Evolutionary conservation across 441 rosid species (phyloP), one percentile per base, ranked within the genome.

Genomic region (Mallotus repandus): DNA sequence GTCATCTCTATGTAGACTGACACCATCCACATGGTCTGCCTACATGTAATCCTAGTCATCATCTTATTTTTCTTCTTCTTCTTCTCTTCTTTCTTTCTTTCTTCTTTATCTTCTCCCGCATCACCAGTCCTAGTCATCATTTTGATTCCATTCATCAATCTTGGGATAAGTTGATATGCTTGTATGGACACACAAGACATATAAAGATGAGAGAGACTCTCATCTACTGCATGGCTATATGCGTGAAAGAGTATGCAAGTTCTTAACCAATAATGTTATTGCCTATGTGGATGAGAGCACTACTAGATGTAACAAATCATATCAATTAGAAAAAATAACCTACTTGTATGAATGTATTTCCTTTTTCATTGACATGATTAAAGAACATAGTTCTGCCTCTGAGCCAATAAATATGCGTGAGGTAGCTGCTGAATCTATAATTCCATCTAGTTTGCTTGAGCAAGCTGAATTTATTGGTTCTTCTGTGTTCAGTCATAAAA

Each of bases 181-280:
- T 89, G 81, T 88, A 85, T 80, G 77, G 87, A 81, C 71, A 73
- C 74, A 81, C 92, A 41, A 83, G 88, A 63, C 98, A 83, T 81
- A 65, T 73, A 56, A 93, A 96, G 82, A 89, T 84, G 43, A 85
- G 74, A 68, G 93, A 90, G 81, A 78, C 83, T 32, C 87, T 93
- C 78, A 83, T 96, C 80, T 87, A 91, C 82, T 96, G 99, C 86
- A 78, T 96, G 81, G 97, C 94, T 35, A 78, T 93, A 58, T 96
- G 96, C 71, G 85, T 88, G 74, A 91, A 83, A 82, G 85, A 66
- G 74, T 85, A 82, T 81, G 86, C 86, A 4, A 73, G 78, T 77
- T 70, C 85, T 68, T 83, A 72, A 74, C 82, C 65, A 72, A 83
- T 72, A 70, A 48, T 60, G 45, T 81, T 79, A 80, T 84, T 63